Conservation (phyloP, 331 rosid genomes). For the Rosa hybrid region DNA sequence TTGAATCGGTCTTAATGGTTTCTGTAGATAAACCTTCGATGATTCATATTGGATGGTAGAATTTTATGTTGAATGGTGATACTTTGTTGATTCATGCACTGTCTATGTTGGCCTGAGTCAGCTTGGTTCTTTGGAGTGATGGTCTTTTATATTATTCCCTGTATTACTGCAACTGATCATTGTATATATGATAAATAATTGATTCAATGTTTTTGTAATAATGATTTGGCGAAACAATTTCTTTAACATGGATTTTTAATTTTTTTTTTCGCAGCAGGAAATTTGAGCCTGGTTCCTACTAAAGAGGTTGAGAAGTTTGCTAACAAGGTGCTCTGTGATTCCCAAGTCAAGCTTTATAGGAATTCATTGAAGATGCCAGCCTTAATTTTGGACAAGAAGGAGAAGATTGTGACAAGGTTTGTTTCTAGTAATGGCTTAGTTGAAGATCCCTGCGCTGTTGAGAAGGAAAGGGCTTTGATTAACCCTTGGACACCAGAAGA, state of each 20-base stretch:
- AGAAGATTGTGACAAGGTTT: constrained; percentile 63
- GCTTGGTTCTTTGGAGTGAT: background rate
- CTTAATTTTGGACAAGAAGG: constrained; percentile 73
- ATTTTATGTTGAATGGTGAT: background rate
- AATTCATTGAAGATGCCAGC: constrained; percentile 85
- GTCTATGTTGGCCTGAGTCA: background rate
- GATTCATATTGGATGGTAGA: background rate
- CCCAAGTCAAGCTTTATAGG: constrained; percentile 55
- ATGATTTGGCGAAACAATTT: background rate
- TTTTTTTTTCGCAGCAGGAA: constrained; percentile 51
- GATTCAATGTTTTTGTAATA: background rate
- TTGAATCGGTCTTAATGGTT: background rate
- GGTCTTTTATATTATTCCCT: background rate
- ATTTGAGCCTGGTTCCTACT: constrained; percentile 59
- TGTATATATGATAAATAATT: background rate
- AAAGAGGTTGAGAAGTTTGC: constrained; percentile 54
- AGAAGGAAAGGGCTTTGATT: constrained; percentile 75
- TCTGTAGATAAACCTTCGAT: background rate
- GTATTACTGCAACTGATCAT: background rate
- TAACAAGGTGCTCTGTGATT: constrained; percentile 65
- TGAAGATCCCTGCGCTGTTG: constrained; percentile 84
- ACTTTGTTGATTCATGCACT: background rate
- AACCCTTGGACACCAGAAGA: constrained; percentile 90
- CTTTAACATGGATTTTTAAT: background rate
- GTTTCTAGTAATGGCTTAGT: constrained; percentile 77